phyloP scores from a whole-genome alignment of 1,139 yeast genomes.

The Lodderomyces orthopsilosis region DNA sequence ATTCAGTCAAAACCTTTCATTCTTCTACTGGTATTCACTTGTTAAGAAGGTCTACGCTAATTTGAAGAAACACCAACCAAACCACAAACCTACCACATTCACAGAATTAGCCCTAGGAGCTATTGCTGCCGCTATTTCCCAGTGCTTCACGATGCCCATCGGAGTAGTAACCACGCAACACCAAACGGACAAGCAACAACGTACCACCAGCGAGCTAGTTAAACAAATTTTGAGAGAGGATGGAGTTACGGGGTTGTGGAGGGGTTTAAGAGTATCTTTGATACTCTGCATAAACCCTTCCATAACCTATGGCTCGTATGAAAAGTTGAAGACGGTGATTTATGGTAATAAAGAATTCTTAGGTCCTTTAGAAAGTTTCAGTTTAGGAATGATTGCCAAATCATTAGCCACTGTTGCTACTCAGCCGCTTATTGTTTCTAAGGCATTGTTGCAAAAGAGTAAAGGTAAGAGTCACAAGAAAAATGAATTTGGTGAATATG shows the following conservation, averaged over 20 bases:
- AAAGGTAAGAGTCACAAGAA: not conserved
- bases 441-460: not conserved
- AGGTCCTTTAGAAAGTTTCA: constrained; percentile 53
- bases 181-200: constrained; percentile 56
- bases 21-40: constrained; percentile 83
- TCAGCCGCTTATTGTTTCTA: constrained; percentile 59
- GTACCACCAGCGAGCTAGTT: constrained; percentile 46
- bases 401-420: constrained; percentile 77
- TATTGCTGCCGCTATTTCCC: constrained; percentile 81
- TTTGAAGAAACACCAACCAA: constrained; percentile 37
- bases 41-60: constrained; percentile 59
- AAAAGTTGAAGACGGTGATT: constrained; percentile 58
- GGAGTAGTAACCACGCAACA: constrained; percentile 82
- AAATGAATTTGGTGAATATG: constrained; percentile 4
- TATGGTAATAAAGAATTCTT: constrained; percentile 45
- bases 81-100: constrained; percentile 51
- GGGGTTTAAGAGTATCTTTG: constrained; percentile 77
- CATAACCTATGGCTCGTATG: constrained; percentile 82
- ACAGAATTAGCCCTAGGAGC: constrained; percentile 81
- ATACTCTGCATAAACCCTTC: constrained; percentile 83
- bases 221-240: constrained; percentile 61
- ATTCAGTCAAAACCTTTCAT: constrained; percentile 79
- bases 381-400: constrained; percentile 77
- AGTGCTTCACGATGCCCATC: constrained; percentile 78
- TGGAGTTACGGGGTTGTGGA: constrained; percentile 76